phyloP scores from a whole-genome alignment of 495 filamentous ascomycete species.

The Aspergillus avenaceus region DNA sequence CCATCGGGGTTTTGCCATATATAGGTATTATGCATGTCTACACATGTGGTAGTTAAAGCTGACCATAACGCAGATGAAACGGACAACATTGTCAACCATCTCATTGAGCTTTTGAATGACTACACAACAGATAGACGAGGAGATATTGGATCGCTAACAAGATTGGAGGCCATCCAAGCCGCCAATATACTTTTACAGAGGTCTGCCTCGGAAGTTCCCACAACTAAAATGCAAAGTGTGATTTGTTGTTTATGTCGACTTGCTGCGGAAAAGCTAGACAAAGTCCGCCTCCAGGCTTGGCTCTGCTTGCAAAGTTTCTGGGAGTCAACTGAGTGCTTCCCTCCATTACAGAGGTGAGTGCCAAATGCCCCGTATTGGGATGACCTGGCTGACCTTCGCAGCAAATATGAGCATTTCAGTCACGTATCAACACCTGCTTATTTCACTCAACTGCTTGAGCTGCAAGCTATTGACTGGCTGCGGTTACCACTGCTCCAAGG shows the following conservation, averaged over 20 bases:
- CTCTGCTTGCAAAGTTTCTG: conserved; percentile 40
- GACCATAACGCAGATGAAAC: conserved; percentile 20
- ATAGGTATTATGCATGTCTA: conserved; percentile 29
- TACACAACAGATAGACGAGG: conserved; percentile 84
- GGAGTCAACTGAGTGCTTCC: conserved; percentile 28
- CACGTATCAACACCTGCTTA: conserved; percentile 41
- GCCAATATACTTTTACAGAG: conserved; percentile 34
- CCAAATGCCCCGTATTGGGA: neutral
- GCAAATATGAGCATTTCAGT: conserved; percentile 43
- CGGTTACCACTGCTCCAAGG: conserved; percentile 60
- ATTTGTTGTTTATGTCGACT: conserved; percentile 57
- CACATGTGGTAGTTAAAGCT: conserved; percentile 1
- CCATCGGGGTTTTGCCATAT: conserved; percentile 42
- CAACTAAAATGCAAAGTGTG: conserved; percentile 25
- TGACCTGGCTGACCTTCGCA: conserved; percentile 20
- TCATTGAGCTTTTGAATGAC: conserved; percentile 64
- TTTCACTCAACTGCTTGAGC: conserved; percentile 38
- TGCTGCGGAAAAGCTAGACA: conserved; percentile 83
- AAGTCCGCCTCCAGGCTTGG: conserved; percentile 69
- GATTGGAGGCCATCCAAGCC: conserved; percentile 71
- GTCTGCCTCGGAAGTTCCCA: conserved; percentile 1
- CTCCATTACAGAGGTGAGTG: conserved; percentile 31
- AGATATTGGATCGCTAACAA: conserved; percentile 80
- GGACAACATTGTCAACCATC: conserved; percentile 23
- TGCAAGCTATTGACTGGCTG: conserved; percentile 35